phyloP scores from a whole-genome alignment of 148 eudicot genomes.

The Amaranthus palmeri region DNA sequence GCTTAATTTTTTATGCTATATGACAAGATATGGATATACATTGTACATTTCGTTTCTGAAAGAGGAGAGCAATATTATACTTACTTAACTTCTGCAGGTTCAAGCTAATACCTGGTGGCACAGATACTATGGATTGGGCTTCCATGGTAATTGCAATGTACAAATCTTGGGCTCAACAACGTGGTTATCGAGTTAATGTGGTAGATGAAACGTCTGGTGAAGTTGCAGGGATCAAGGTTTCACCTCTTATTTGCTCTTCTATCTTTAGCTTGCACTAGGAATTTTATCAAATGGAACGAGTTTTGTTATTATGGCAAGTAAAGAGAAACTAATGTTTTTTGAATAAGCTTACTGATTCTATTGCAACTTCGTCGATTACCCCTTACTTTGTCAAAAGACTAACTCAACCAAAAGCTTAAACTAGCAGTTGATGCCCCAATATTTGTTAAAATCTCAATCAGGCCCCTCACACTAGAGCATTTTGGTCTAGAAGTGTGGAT shows the following conservation, averaged over 20 bases:
- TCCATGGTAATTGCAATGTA: constrained; percentile 95
- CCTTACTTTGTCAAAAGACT: no score
- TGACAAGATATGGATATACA: background rate
- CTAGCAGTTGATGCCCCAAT: no score
- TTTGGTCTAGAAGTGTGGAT: no score
- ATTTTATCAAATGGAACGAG: background rate
- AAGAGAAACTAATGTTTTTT: background rate
- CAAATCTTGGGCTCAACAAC: constrained; percentile 81
- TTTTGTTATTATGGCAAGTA: background rate
- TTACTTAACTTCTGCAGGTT: constrained; percentile 45
- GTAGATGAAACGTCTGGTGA: constrained; percentile 99
- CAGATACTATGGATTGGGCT: constrained; percentile 99
- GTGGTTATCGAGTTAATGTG: constrained; percentile 66
- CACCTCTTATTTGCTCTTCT: constrained; percentile 10
- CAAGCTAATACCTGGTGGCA: constrained; percentile 99
- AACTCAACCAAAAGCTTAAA: no score
- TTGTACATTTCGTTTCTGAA: background rate
- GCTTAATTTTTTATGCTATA: background rate
- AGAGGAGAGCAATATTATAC: background rate
- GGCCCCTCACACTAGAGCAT: no score
- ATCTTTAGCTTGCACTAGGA: background rate
- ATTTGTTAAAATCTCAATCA: no score
- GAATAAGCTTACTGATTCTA: background rate
- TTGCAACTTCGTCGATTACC: no score
- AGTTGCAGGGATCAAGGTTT: constrained; percentile 94